Evolutionary conservation across 2,329 filamentous ascomycete species (phyloP).

Genomic region (Sporothrix phasma): DNA sequence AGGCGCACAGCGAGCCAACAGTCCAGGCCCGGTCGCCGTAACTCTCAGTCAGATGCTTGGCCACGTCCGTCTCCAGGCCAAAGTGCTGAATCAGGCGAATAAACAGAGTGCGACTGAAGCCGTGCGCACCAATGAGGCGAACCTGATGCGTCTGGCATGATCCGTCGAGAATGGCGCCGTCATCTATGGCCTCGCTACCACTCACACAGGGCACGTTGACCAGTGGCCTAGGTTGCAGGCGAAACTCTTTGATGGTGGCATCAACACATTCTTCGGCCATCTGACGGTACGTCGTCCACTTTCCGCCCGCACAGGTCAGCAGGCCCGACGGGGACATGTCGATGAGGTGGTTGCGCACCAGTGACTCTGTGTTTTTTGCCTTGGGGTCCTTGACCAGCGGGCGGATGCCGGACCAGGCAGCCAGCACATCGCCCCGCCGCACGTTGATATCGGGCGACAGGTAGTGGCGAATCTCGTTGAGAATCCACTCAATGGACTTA

Average conservation of each 20-base stretch:
- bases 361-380: conserved; percentile 70
- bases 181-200: conserved; percentile 57
- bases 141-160: conserved; percentile 65
- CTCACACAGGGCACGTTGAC: conserved; percentile 52
- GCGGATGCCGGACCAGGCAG: conserved; percentile 68
- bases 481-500: conserved; percentile 72
- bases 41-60: conserved; percentile 74
- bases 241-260: conserved; percentile 59
- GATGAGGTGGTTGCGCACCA: conserved; percentile 72
- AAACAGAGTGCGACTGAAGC: conserved; percentile 74
- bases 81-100: conserved; percentile 94
- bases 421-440: conserved; percentile 63
- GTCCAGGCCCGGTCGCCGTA: conserved; percentile 93
- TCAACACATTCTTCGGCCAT: conserved; percentile 83
- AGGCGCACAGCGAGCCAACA: conserved; percentile 70
- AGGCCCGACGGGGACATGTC: conserved; percentile 64
- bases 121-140: conserved; percentile 65
- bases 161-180: conserved; percentile 61
- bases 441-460: conserved; percentile 66
- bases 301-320: conserved; percentile 71
- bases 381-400: conserved; percentile 73
- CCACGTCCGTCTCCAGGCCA: conserved; percentile 87
- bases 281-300: conserved; percentile 82
- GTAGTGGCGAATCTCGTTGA: conserved; percentile 67
- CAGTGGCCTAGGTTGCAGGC: conserved; percentile 40